Conservation (phyloP, 2,329 filamentous ascomycete species). For the Tolypocladium pustulatum region DNA sequence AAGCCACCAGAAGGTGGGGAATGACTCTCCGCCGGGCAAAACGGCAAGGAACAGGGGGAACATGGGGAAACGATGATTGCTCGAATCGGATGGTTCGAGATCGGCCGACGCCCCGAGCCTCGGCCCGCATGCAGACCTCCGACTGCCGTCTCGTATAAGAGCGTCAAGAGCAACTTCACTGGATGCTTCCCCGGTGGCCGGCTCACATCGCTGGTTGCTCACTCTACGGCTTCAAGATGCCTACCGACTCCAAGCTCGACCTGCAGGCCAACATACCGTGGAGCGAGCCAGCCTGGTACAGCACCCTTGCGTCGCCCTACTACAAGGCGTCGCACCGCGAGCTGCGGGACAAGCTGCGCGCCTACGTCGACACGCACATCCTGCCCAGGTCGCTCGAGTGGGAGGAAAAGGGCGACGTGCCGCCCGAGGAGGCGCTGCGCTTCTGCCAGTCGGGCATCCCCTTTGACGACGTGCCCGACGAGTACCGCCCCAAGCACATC, state of each 20-base stretch:
- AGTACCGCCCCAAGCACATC: conserved; percentile 20
- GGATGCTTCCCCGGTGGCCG: not conserved
- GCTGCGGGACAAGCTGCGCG: conserved; percentile 45
- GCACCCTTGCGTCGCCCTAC: conserved; percentile 34
- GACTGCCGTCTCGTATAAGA: not conserved
- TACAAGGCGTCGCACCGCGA: conserved; percentile 51
- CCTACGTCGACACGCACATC: conserved; percentile 49
- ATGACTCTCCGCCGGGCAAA: no score
- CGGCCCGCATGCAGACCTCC: not conserved
- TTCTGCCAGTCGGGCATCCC: conserved; percentile 29
- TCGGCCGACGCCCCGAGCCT: not conserved
- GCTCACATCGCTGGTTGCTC: not conserved
- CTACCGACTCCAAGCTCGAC: conserved; percentile 10
- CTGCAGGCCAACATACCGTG: conserved; percentile 9
- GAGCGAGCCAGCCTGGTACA: conserved; percentile 18
- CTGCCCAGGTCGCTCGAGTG: conserved; percentile 50
- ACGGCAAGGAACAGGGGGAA: no score
- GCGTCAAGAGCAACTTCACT: not conserved
- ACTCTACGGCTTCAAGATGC: not conserved
- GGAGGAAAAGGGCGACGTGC: conserved; percentile 47
- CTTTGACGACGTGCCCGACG: conserved; percentile 21
- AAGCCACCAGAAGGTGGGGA: no score
- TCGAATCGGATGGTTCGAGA: not conserved
- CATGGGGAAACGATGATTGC: no score
- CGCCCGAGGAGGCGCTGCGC: conserved; percentile 24